phyloP scores from a whole-genome alignment of 2,329 filamentous ascomycete species.

The Sordariomycetes sp. region DNA sequence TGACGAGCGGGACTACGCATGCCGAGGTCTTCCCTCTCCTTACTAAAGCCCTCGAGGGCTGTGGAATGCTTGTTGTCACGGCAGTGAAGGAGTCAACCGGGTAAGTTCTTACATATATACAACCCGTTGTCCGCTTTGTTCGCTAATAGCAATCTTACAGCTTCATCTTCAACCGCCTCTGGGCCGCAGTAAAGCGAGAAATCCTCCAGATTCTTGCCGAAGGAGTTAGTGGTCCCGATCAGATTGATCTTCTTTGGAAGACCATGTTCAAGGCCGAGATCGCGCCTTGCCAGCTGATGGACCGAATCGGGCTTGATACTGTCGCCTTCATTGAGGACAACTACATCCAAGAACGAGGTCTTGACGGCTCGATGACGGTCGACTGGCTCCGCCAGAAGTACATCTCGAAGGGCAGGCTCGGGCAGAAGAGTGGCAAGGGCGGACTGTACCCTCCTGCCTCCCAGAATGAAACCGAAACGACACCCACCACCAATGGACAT shows the following conservation, averaged over 20 bases:
- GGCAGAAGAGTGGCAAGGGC: slow-evolving; percentile 25
- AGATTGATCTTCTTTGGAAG: slow-evolving; percentile 33
- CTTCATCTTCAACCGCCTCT: slow-evolving; percentile 41
- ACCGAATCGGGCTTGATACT: slow-evolving; percentile 36
- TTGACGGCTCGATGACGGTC: slow-evolving; percentile 23
- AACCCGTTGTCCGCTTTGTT: neutral
- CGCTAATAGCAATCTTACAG: neutral
- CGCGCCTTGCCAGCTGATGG: slow-evolving; percentile 24
- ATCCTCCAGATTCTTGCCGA: slow-evolving; percentile 32
- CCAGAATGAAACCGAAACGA: too few relatives aligned
- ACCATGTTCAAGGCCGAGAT: slow-evolving; percentile 17
- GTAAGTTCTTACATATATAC: neutral
- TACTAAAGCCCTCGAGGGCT: slow-evolving; percentile 21
- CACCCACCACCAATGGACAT: neutral
- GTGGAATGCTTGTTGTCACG: slow-evolving; percentile 23
- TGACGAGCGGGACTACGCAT: slow-evolving; percentile 33
- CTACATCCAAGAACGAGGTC: slow-evolving; percentile 33
- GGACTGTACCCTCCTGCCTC: slow-evolving; percentile 20
- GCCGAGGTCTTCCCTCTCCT: slow-evolving; percentile 29
- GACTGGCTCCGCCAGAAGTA: slow-evolving; percentile 28
- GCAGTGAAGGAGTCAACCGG: slow-evolving; percentile 35
- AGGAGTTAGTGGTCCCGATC: slow-evolving; percentile 30
- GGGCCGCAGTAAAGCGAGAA: slow-evolving; percentile 43
- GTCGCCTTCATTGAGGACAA: slow-evolving; percentile 38
- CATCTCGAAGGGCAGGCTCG: slow-evolving; percentile 30